Conservation (phyloP, 257 asterid genomes). For the Jasminum sambac region DNA sequence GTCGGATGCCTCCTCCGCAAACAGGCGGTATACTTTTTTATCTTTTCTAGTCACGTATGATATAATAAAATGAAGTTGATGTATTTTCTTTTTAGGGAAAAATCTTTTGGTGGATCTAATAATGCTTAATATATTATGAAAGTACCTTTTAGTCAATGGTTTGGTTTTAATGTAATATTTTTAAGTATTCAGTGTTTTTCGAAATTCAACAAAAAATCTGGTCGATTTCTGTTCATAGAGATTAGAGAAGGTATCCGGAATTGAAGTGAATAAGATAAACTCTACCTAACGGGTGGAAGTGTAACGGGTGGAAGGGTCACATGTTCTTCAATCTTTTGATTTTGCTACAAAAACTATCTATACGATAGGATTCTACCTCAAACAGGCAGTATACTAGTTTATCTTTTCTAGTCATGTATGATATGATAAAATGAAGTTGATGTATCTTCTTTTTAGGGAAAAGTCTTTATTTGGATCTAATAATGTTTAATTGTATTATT, state of each 20-base stretch:
- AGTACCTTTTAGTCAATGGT: background rate
- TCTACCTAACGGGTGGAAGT: no score
- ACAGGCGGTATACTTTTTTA: background rate
- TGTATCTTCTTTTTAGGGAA: slow-evolving; percentile 16
- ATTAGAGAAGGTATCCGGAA: no score
- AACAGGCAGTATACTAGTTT: no score
- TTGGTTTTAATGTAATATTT: slow-evolving; percentile 20
- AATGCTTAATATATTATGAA: slow-evolving; percentile 1
- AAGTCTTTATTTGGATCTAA: background rate
- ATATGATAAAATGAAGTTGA: slow-evolving; percentile 3
- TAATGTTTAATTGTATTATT: background rate
- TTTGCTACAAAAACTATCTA: no score
- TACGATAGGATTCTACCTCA: no score
- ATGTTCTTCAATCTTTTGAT: background rate
- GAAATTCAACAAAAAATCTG: slow-evolving; percentile 7
- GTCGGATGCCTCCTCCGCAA: no score
- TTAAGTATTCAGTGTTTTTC: slow-evolving; percentile 16
- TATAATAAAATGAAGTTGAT: slow-evolving; percentile 4
- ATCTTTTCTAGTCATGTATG: no score
- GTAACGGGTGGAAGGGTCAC: no score
- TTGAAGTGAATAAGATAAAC: no score
- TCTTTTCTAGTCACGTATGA: background rate
- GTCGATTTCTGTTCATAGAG: no score
- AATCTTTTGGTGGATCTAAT: background rate
- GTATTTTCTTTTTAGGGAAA: slow-evolving; percentile 15